Conservation (phyloP, 306 rosid species). For the Argentina anserina region DNA sequence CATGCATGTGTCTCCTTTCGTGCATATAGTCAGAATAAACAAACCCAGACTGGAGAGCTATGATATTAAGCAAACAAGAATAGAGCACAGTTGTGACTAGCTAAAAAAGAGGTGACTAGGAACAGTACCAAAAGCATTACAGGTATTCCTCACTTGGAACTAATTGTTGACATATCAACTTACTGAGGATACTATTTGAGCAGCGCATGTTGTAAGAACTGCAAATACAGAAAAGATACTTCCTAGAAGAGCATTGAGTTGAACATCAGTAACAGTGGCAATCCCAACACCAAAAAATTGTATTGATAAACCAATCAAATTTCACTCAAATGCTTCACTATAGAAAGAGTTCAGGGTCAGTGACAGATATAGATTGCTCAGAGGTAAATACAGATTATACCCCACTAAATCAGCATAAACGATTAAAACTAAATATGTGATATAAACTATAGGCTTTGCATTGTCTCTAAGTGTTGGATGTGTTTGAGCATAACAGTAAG, state of each 20-base stretch:
- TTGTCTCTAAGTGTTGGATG: background rate
- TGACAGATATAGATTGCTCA: background rate
- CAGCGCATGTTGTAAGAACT: slow-evolving; percentile 82
- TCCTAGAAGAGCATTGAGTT: slow-evolving; percentile 83
- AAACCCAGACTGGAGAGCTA: too few relatives aligned
- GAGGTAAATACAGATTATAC: background rate
- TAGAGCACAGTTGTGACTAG: too few relatives aligned
- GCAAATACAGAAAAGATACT: slow-evolving; percentile 81
- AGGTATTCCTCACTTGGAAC: too few relatives aligned
- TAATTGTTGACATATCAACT: too few relatives aligned
- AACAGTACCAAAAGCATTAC: too few relatives aligned
- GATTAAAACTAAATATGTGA: background rate
- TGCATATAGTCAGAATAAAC: too few relatives aligned
- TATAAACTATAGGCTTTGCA: too few relatives aligned
- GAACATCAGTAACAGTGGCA: slow-evolving; percentile 92
- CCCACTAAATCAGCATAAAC: background rate
- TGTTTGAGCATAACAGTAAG: background rate
- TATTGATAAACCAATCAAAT: slow-evolving; percentile 6
- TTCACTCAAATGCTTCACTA: slow-evolving; percentile 2
- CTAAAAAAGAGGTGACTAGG: too few relatives aligned
- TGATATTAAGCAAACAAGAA: too few relatives aligned
- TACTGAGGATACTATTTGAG: slow-evolving; percentile 91
- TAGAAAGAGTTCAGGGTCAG: background rate
- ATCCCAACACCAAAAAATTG: slow-evolving; percentile 71
- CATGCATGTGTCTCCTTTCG: too few relatives aligned